Base-by-base conservation (phyloP, 306 rosid genomes). In the Sphenostylis stenocarpa region DNA sequence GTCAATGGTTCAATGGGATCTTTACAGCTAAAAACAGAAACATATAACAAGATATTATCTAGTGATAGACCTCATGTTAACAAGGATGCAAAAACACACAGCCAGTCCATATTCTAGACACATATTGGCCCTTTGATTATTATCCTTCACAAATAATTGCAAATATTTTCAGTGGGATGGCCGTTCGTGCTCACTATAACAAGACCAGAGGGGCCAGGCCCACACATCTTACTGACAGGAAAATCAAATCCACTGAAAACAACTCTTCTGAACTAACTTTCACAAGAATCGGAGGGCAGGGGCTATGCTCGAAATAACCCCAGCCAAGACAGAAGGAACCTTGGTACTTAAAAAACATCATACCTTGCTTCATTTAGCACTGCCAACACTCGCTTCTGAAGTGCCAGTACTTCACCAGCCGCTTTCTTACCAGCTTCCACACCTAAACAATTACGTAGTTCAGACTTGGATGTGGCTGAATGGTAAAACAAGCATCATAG, bases 371-470 rank as follows among this genome's bases (percentile, higher is more conserved):
- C 96, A 78, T 93, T 93, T 72, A 93, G 89, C 60, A 93, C 95
- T 39, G 87, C 81, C 85, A 93, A 84, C 65, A 93, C 98, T 33
- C 98, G 93, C 84, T 93, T 93, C 76, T 93, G 98, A 84, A 93
- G 98, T 70, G 98, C 95, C 65, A 93, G 85, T 47, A 93, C 96
- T 88, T 93, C 98, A 47, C 93, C 95, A 0, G 98, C 96, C 33
- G 98, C 98, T 68, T 85, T 93, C 79, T 93, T 93, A 47, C 98
- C 98, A 71, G 98, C 98, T 81, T 93, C 98, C 81, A 93, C 98
- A 48, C 95, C 98, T 93, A 88, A 73, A 62, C 51, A 72, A 66
- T n/a, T 61, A 70, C 53, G 52, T 21, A 73, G 52, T 65, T 48
- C 75, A 69, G 28, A 47, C 29, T 36, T 67, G 53, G 64, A 31